Evolutionary conservation across 1,284 basidiomycete genomes (phyloP), one percentile per base, ranked within the genome.

Genomic region (Cryptococcus sp.): DNA sequence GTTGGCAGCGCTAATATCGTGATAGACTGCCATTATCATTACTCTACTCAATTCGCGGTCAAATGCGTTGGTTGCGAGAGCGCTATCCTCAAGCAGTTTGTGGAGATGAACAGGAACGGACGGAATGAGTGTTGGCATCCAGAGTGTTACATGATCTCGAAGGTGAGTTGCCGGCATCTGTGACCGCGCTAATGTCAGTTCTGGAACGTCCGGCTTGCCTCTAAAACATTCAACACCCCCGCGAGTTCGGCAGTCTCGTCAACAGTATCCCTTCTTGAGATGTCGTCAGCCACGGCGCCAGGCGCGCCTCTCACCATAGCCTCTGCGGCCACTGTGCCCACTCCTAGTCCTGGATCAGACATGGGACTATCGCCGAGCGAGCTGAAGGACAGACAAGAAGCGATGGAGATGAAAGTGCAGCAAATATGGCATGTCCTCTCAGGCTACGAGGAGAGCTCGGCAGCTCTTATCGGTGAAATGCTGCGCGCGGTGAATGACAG

Each of bases 91-190:
- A 99, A 99, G 81, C 95, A 99, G 77, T 99, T 98, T 73, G 95
- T 99, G 62, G 95, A 99, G 81, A 98, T 99, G 81, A 99, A 99
- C 74, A 85, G 95, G 63, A 99, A 98, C 80, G 92, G 91, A 83
- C 85, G 88, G 58, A 93, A 99, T 80, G 96, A 99, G 81, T 98
- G 96, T 75, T 99, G 96, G 95, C 95, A 99, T 84, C 95, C 95
- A 51, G 95, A 99, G 80, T 99, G 95, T 79, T 98, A 99, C 79
- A 98, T 99, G 94, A 98, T 99, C 70, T 95, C 98, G 81, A 98
- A 96, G 84, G 91, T 92, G 60, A 56, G 82, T 46, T 22, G 22
- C 11, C 22, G 23, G 52, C 39, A 10, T 22, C 54, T 57, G 30
- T 8, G 13, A 35, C 30, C 10, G 30, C 30, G 30, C 30, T 40